phyloP scores from a whole-genome alignment of 1,139 yeast species.

The Yamadazyma diospyri region DNA sequence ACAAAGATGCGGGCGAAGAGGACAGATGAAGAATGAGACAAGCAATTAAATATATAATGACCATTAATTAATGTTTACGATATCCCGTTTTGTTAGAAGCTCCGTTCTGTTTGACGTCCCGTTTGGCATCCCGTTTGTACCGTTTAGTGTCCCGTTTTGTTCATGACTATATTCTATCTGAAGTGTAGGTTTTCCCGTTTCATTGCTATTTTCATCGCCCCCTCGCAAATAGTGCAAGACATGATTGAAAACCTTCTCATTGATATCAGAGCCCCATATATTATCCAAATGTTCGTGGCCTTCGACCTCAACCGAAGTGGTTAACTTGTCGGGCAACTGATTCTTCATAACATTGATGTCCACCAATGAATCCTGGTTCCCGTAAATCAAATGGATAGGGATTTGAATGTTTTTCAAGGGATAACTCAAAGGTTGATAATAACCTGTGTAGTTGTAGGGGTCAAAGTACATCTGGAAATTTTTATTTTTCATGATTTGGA shows the following conservation, averaged over 20 bases:
- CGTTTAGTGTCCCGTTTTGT: too few relatives aligned
- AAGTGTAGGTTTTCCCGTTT: too few relatives aligned
- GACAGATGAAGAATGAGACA: too few relatives aligned
- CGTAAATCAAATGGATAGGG: conserved; percentile 76
- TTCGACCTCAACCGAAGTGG: conserved; percentile 46
- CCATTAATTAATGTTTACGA: too few relatives aligned
- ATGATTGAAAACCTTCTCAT: conserved; percentile 39
- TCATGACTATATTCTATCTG: too few relatives aligned
- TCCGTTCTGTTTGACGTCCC: too few relatives aligned
- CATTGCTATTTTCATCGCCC: too few relatives aligned
- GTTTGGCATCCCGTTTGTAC: too few relatives aligned
- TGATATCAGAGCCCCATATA: conserved; percentile 79
- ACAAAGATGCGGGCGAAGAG: too few relatives aligned
- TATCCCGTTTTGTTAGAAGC: too few relatives aligned
- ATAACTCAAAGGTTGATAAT: conserved; percentile 40
- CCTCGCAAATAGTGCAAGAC: conserved; percentile 43
- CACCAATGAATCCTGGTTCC: conserved; percentile 76
- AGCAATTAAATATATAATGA: too few relatives aligned
- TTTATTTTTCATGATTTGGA: conserved; percentile 79
- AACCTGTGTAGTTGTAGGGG: conserved; percentile 16
- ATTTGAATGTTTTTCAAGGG: conserved; percentile 56
- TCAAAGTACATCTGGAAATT: conserved; percentile 90
- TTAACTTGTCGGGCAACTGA: conserved; percentile 42
- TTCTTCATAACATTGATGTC: conserved; percentile 71
- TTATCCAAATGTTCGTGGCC: conserved; percentile 86